Conservation (phyloP, 2,329 filamentous ascomycete genomes). For the Penicillium psychrosexuale region DNA sequence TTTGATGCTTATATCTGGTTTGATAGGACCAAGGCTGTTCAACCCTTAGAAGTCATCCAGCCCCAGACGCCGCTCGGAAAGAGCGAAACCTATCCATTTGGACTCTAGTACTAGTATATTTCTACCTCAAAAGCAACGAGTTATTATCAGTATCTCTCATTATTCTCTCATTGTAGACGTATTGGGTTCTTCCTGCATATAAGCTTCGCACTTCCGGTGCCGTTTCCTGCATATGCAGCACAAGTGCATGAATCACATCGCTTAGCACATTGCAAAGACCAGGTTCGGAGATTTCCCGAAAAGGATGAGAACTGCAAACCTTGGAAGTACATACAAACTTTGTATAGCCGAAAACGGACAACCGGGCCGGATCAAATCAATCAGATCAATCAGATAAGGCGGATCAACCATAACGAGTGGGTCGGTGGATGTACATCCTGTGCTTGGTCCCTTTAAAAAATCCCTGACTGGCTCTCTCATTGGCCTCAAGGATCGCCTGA, state of each 20-base stretch:
- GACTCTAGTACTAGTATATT: conserved; percentile 32
- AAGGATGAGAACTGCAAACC: neutral
- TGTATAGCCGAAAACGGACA: neutral
- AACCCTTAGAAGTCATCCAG: conserved; percentile 47
- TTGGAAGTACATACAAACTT: too few species aligned
- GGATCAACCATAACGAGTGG: neutral
- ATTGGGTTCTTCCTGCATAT: neutral
- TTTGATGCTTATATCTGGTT: conserved; percentile 54
- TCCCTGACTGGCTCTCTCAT: neutral
- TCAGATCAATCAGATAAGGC: neutral
- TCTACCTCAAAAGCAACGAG: too few species aligned
- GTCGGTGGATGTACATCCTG: neutral
- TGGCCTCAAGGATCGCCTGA: neutral
- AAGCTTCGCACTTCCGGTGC: neutral
- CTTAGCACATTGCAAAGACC: too few species aligned
- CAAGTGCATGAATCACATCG: too few species aligned
- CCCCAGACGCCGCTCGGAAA: conserved; percentile 42
- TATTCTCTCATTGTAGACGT: neutral
- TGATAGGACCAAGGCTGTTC: conserved; percentile 46
- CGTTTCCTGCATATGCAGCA: too few species aligned
- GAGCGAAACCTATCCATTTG: conserved; percentile 54
- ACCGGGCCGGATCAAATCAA: neutral
- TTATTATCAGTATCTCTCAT: too few species aligned
- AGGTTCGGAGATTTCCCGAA: neutral
- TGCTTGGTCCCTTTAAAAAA: neutral